Base-by-base conservation (phyloP, 768 basidiomycete genomes). In the Russula emetica region DNA sequence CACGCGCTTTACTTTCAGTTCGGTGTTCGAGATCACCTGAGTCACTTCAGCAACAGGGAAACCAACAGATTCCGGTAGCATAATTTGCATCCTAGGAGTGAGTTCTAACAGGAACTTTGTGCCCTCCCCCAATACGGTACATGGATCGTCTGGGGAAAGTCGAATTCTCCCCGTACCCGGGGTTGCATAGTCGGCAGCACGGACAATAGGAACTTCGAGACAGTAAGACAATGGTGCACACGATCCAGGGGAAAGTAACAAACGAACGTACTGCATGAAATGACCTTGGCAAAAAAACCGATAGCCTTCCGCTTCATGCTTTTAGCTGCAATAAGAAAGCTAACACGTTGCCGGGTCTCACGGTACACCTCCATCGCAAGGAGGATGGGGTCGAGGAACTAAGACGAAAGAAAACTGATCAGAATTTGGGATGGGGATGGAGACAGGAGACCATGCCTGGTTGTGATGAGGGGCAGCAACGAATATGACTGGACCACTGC, bases 401-500 rank as follows among this genome's bases (percentile, higher is more conserved):
- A 74, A 5, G 64, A 22, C 36, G n/a, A 22, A 22, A 32, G 30
- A 55, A 30, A 53, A 20, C 22, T 11, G 32, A 57, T 36, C 20
- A n/a, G 24, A 28, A 42, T 9, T 32, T 30, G 20, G 8, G 57
- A 58, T 40, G 63, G 36, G 50, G 60, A 64, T 30, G 58, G 62
- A 30, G 60, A 61, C 51, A 47, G 34, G 71, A 42, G 68, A 60
- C 66, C 76, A 55, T 71, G 86, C 92, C 78, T 94, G 92, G 73
- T 97, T 97, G 71, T 87, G 85, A 74, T 97, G 95, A 40, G 94
- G 94, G 8, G 91, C 95, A 54, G 84, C 94, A 53, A 94, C 95
- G 74, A 98, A 95, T 69, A 98, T 91, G 61, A 96, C 84, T 5
- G 96, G 90, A 0, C 94, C 96, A 63, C 89, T 82, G 60, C 80